Base-by-base conservation (phyloP, 2,329 filamentous ascomycete species). In the Cordyceps cicadae region DNA sequence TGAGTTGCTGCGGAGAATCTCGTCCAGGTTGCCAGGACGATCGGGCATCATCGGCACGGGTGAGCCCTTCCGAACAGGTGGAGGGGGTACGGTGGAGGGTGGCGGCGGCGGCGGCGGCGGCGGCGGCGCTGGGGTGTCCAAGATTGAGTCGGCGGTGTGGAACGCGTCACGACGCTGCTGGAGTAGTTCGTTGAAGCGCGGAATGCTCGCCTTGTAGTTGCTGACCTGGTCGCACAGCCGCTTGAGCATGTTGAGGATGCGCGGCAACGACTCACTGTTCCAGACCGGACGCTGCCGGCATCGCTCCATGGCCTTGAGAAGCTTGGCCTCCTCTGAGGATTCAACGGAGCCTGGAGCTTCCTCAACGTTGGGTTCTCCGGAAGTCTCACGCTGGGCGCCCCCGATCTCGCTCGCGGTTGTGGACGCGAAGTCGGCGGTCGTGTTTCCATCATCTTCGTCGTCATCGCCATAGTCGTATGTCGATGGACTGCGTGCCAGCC, bases 401-500 rank as follows among this genome's bases (percentile, higher is more conserved):
- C 29, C 56, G 29, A 24, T 37, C 6, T 62, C 56, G 21, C 56
- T 59, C 15, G 52, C 52, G 3, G 61, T 52, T 3, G 56, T 56
- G 4, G 61, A 62, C 9, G 51, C 46, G 2, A 59, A 19, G 34
- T 60, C 54, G n/a, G 54, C 32, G 43, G 62, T 43, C 45, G 62
- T 60, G 46, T 61, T 63, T 12, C 61, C 61, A 39, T 70, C 67
- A 68, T 79, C 64, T 66, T 78, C 60, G 72, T 80, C 63, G 70
- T 75, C 64, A 53, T 80, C 79, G 9, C 78, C 77, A 62, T 83
- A 89, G 6, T 77, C 75, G 68, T 86, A 89, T 62, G 77, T 80
- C n/a, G 76, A 78, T 4, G 89, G 88, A 58, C 87, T 85, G 17
- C 90, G 86, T 6, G 93, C 78, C 34, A 97, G 77, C 93, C 94